Evolutionary conservation across 192 early-diverging fungal species (phyloP), one percentile per base, ranked within the genome.

Genomic region (Chytriomyces hyalinus): DNA sequence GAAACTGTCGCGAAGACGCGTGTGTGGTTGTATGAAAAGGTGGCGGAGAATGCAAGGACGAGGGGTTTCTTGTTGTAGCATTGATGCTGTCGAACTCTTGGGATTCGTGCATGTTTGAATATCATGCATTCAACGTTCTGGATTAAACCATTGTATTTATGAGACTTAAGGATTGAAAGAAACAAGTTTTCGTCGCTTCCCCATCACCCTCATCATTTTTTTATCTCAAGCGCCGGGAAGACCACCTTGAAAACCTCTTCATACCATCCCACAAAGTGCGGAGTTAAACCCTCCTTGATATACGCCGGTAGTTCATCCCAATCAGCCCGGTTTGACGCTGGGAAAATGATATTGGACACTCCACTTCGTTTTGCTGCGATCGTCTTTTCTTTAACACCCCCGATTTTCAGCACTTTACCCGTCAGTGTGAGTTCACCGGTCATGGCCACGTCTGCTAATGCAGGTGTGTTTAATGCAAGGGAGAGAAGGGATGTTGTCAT

Each of bases 361-460:
- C 95, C 94, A 17, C 91, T 91, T 53, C 96, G 87, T 79, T 98
- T 96, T 70, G 97, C 97, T 5, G 97, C 97, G 84, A 99, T 98
- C 6, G 95, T 92, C 86, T 99, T 99, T 70, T 99, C 97, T 76
- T 96, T 96, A 45, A 99, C 84, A 26, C 97, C 97, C 45, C 97
- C 97, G 75, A 99, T 97, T 87, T 98, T 95, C 51, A 99, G 88
- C 46, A 99, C 92, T 73, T 97, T 96, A 46, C 97, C 97, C 0
- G 97, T 98, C 69, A 99, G 85, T 6, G 97, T 99, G 59, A 99
- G 84, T 85, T 99, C 97, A 73, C 97, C 97, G 3, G 97, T 99
- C 97, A 99, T 99, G 49, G 97, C 95, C 48, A 97, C 91, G 44
- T 95, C 90, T 43, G 90, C 88, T 17, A 88, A 82, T 4, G 96